Conservation (phyloP, 1,139 yeast genomes). For the Casaregolazyma suthepensis region DNA sequence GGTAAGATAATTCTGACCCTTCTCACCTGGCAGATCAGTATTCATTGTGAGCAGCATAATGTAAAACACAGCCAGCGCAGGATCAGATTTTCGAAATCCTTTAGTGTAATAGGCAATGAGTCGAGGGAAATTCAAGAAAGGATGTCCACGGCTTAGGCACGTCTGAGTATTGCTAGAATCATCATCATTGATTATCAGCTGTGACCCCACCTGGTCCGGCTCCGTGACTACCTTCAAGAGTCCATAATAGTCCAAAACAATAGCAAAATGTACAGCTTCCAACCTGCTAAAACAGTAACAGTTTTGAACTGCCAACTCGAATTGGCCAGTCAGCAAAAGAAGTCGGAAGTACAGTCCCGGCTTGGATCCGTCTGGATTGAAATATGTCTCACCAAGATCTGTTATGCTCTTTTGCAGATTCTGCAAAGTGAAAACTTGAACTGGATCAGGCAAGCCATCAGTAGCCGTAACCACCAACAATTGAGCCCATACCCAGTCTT, state of each 20-base stretch:
- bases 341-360: slow-evolving; percentile 70
- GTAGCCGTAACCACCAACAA: slow-evolving; percentile 52
- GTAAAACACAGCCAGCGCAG: slow-evolving; percentile 87
- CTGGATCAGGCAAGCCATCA: slow-evolving; percentile 39
- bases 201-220: slow-evolving; percentile 15
- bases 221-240: slow-evolving; percentile 48
- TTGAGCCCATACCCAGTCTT: slow-evolving; percentile 98
- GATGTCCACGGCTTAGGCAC: slow-evolving; percentile 25
- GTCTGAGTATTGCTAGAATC: slow-evolving; percentile 15
- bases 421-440: slow-evolving; percentile 62
- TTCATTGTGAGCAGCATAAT: slow-evolving; percentile 62
- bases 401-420: slow-evolving; percentile 71
- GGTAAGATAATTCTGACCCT: slow-evolving; percentile 32
- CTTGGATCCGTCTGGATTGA: slow-evolving; percentile 56
- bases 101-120: slow-evolving; percentile 51
- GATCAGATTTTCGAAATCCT: slow-evolving; percentile 78
- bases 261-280: slow-evolving; percentile 86
- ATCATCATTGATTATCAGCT: slow-evolving; percentile 6
- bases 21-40: slow-evolving; percentile 25
- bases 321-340: slow-evolving; percentile 68
- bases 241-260: slow-evolving; percentile 73
- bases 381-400: slow-evolving; percentile 68
- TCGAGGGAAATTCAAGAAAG: slow-evolving; percentile 32
- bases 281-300: slow-evolving; percentile 63
- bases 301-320: slow-evolving; percentile 74